phyloP scores from a whole-genome alignment of 768 basidiomycete genomes.

The Trametes coccinea region DNA sequence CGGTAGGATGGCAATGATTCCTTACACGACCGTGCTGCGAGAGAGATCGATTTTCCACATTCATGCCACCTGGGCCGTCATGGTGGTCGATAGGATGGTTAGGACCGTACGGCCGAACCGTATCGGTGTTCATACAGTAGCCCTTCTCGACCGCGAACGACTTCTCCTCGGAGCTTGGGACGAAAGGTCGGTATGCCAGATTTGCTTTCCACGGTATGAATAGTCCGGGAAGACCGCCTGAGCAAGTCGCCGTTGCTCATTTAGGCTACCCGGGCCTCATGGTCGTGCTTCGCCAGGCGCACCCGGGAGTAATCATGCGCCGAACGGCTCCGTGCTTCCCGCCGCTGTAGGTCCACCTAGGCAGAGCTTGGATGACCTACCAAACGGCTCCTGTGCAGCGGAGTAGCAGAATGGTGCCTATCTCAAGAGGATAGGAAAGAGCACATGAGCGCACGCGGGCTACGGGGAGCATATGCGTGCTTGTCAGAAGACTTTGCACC shows the following conservation, averaged over 20 bases:
- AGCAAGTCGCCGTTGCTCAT: constrained; percentile 20
- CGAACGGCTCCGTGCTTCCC: constrained; percentile 20
- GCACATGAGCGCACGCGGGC: constrained; percentile 5
- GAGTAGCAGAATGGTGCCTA: constrained; percentile 5
- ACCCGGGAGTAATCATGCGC: constrained; percentile 13
- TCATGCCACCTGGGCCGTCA: neutral
- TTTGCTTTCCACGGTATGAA: constrained; percentile 16
- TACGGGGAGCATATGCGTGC: neutral
- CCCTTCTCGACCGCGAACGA: neutral
- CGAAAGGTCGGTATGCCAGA: constrained; percentile 3
- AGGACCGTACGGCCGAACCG: constrained; percentile 17
- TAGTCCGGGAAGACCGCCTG: constrained; percentile 13
- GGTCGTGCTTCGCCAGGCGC: constrained; percentile 2
- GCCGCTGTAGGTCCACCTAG: constrained; percentile 22
- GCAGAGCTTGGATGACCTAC: constrained; percentile 8
- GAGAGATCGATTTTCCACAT: neutral
- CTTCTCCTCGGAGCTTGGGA: constrained; percentile 17
- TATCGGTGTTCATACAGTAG: constrained; percentile 9
- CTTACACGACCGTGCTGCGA: neutral
- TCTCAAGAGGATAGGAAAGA: neutral
- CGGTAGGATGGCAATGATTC: neutral
- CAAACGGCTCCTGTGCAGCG: constrained; percentile 2
- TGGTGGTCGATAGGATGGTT: constrained; percentile 1
- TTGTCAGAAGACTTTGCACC: constrained; percentile 3
- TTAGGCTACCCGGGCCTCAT: constrained; percentile 14